Conservation (phyloP, 352 stramenopile genomes). For the Phytophthora tentaculata region DNA sequence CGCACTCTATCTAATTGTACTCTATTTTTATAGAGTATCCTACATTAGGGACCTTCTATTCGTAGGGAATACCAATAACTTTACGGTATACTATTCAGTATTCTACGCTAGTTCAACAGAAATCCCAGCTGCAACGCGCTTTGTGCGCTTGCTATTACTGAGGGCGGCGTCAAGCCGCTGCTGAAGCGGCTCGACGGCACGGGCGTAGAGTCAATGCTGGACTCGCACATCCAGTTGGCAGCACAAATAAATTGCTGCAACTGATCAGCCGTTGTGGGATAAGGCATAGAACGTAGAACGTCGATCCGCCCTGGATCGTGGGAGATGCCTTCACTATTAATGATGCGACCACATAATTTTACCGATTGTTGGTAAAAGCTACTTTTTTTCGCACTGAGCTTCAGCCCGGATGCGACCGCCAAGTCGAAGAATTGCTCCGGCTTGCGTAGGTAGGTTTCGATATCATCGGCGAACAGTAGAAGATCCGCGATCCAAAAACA, state of each 20-base stretch:
- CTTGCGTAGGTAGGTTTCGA: background rate
- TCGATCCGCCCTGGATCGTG: constrained; percentile 7
- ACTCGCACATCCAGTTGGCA: too few species aligned
- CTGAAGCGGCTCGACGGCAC: too few species aligned
- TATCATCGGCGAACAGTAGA: too few species aligned
- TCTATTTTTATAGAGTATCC: too few species aligned
- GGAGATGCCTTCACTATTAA: background rate
- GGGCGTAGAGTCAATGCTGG: too few species aligned
- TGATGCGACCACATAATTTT: constrained; percentile 14
- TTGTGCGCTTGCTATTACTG: too few species aligned
- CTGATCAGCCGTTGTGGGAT: background rate
- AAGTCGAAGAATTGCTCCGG: background rate
- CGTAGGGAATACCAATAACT: too few species aligned
- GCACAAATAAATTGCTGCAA: background rate
- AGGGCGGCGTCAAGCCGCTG: too few species aligned
- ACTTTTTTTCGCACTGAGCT: background rate
- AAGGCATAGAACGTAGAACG: background rate
- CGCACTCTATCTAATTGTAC: too few species aligned
- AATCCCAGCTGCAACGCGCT: background rate
- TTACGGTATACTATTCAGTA: too few species aligned
- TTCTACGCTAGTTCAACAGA: background rate
- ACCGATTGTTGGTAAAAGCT: background rate
- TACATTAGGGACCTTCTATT: too few species aligned
- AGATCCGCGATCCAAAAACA: background rate
- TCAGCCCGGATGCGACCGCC: background rate